Conservation (phyloP, 2,329 filamentous ascomycete species). For the Fusarium nurragi region DNA sequence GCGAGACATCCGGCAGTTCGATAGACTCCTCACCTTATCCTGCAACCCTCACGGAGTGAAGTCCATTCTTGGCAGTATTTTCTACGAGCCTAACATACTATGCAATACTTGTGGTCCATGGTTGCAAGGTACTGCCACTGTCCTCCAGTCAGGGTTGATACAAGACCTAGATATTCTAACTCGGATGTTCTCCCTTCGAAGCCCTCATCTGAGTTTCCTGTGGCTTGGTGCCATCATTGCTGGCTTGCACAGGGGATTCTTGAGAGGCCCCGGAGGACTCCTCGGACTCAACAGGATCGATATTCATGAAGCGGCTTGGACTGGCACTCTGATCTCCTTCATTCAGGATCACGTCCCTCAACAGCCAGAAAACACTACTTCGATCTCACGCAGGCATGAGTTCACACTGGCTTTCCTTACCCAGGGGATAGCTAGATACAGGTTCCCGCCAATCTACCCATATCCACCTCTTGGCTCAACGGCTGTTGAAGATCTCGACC, state of each 20-base stretch:
- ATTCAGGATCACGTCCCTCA: slow-evolving; percentile 1
- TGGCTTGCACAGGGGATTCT: slow-evolving; percentile 3
- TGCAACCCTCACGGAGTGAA: slow-evolving; percentile 15
- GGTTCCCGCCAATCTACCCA: background rate
- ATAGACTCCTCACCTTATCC: slow-evolving; percentile 25
- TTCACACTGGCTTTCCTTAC: background rate
- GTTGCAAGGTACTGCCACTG: slow-evolving; percentile 15
- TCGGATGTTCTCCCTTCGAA: slow-evolving; percentile 4
- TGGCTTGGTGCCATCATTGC: slow-evolving; percentile 25
- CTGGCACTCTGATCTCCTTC: slow-evolving; percentile 9
- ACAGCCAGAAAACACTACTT: background rate
- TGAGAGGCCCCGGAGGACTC: background rate
- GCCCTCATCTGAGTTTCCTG: slow-evolving; percentile 23
- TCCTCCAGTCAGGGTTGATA: background rate
- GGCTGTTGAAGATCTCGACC: background rate
- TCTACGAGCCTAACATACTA: slow-evolving; percentile 21
- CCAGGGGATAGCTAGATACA: background rate
- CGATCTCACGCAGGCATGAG: background rate
- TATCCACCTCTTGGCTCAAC: background rate
- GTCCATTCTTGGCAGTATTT: slow-evolving; percentile 12
- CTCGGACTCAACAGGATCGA: slow-evolving; percentile 8
- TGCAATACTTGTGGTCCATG: slow-evolving; percentile 21
- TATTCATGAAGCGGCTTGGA: slow-evolving; percentile 23
- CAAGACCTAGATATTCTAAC: slow-evolving; percentile 12
- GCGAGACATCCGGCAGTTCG: slow-evolving; percentile 11